These are phyloP conservation scores for Posidonia australis DNA, from an alignment of 106 monocot genomes.

Conservation along the genomic window DNA sequence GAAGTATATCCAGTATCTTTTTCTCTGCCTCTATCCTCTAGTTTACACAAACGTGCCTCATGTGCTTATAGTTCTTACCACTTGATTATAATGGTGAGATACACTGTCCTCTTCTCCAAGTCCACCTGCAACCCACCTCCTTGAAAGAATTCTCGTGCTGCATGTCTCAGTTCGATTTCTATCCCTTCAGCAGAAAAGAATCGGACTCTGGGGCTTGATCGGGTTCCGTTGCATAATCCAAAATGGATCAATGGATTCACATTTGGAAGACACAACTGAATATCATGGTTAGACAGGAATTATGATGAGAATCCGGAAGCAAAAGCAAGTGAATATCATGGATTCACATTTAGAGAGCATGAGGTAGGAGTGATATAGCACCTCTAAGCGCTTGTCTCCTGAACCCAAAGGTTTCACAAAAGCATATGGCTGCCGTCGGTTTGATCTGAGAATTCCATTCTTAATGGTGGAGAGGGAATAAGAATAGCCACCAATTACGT, in stretches of 20 bases:
- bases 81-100: constrained; percentile 70
- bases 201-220: constrained; percentile 56
- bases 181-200: constrained; percentile 74
- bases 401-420: constrained; percentile 54
- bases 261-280: constrained; percentile 44
- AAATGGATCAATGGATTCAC: constrained; percentile 88
- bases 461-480: constrained; percentile 73
- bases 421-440: constrained; percentile 68
- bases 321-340: not conserved
- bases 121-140: constrained; percentile 60
- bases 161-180: constrained; percentile 58
- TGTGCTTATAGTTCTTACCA: too few species aligned
- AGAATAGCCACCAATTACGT: constrained; percentile 72
- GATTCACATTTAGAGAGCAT: too few species aligned
- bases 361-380: not conserved
- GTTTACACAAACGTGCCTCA: too few species aligned
- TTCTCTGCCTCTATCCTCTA: too few species aligned
- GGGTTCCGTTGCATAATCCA: constrained; percentile 62
- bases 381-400: constrained; percentile 58
- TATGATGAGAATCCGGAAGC: not conserved
- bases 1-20: too few species aligned
- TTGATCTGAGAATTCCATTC: constrained; percentile 85
- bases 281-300: not conserved
- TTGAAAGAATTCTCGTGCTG: constrained; percentile 75
- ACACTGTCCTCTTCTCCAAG: constrained; percentile 58